Conservation (phyloP, 495 filamentous ascomycete genomes). For the Sphaerosporella brunnea region DNA sequence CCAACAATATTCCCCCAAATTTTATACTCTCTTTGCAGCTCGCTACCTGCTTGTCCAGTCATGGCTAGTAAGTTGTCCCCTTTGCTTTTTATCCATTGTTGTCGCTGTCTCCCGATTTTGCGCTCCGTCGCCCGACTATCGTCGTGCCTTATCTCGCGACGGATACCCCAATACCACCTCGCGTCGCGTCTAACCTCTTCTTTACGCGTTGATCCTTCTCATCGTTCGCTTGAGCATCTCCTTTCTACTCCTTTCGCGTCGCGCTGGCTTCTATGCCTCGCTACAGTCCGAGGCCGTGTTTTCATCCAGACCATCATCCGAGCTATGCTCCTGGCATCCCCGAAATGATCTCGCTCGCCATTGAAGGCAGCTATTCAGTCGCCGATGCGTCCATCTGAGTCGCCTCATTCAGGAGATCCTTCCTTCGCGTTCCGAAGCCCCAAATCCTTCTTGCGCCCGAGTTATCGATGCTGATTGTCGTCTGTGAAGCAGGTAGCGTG, state of each 20-base stretch:
- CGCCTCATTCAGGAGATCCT: constrained; percentile 21
- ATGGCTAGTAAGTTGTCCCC: constrained; percentile 13
- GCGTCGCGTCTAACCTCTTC: not conserved
- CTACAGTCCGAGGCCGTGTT: not conserved
- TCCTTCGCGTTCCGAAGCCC: constrained; percentile 19
- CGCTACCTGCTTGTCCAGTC: too few species aligned
- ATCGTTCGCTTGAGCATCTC: not conserved
- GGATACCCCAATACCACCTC: not conserved
- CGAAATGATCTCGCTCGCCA: constrained; percentile 13
- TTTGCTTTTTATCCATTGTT: constrained; percentile 7
- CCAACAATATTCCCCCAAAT: too few species aligned
- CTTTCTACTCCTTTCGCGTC: not conserved
- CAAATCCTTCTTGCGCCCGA: constrained; percentile 10
- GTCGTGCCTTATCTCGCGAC: constrained; percentile 5
- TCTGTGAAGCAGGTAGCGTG: constrained; percentile 24
- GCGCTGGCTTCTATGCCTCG: not conserved
- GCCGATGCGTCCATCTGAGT: constrained; percentile 13
- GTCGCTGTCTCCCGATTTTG: not conserved
- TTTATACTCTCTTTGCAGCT: too few species aligned
- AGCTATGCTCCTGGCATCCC: constrained; percentile 19
- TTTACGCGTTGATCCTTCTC: constrained; percentile 1
- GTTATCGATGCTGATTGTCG: constrained; percentile 19
- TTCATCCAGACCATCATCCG: constrained; percentile 18
- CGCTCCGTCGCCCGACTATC: not conserved
- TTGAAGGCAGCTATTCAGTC: constrained; percentile 11